These are phyloP conservation scores for Priceomyces melissophilus DNA, from an alignment of 805 yeast species.

Conservation along the genomic window DNA sequence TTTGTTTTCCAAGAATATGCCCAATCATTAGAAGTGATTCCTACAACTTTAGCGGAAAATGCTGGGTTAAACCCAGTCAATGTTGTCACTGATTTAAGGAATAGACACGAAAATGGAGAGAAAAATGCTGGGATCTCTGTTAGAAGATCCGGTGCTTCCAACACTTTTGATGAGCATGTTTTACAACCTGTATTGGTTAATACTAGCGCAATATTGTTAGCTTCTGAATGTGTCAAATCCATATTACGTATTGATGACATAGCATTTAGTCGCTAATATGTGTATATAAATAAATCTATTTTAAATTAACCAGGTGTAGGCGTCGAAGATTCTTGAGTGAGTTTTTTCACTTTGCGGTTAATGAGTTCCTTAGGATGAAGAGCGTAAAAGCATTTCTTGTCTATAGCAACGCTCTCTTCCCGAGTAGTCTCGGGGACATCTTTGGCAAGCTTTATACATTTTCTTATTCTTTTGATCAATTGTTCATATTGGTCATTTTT, in stretches of 20 bases:
- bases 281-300: conserved; percentile 3
- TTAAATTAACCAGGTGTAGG: neutral
- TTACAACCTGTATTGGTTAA: conserved; percentile 94
- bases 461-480: conserved; percentile 42
- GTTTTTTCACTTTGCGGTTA: conserved; percentile 39
- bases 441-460: conserved; percentile 48
- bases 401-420: conserved; percentile 61
- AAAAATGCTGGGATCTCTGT: conserved; percentile 93
- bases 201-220: conserved; percentile 90
- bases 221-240: conserved; percentile 95
- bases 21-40: conserved; percentile 85
- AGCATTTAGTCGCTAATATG: conserved; percentile 57
- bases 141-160: conserved; percentile 88
- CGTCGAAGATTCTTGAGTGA: conserved; percentile 6
- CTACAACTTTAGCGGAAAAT: conserved; percentile 91
- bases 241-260: conserved; percentile 96
- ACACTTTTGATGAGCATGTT: conserved; percentile 90
- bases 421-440: conserved; percentile 44
- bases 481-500: conserved; percentile 36
- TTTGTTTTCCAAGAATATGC: conserved; percentile 91
- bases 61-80: conserved; percentile 91
- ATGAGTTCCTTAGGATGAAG: conserved; percentile 54
- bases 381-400: conserved; percentile 60
- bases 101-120: conserved; percentile 88
- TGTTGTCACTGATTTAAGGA: conserved; percentile 88